These are phyloP conservation scores for Saururus chinensis DNA, from an alignment of 164 flowering plant genomes.

Conservation along the genomic window DNA sequence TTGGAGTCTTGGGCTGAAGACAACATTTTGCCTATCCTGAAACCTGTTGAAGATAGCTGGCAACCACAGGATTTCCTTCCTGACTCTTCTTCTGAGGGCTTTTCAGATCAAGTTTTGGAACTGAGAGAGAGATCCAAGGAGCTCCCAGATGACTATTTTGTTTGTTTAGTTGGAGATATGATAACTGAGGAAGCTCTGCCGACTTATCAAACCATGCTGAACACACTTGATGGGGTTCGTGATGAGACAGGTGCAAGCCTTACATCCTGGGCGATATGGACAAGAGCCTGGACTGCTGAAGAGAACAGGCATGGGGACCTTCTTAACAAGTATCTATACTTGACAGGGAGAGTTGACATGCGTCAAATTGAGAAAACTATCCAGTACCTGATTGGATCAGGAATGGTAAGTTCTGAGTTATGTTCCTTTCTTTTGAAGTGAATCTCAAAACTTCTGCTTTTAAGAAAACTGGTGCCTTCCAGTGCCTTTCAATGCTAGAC, in stretches of 20 bases:
- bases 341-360: slow-evolving; percentile 66
- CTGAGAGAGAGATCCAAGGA: slow-evolving; percentile 52
- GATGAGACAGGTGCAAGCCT: slow-evolving; percentile 74
- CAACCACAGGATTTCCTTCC: slow-evolving; percentile 76
- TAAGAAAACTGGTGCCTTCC: not conserved
- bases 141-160: slow-evolving; percentile 63
- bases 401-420: slow-evolving; percentile 43
- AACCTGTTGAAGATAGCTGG: slow-evolving; percentile 70
- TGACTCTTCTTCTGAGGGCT: slow-evolving; percentile 51
- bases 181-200: slow-evolving; percentile 58
- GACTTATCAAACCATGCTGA: slow-evolving; percentile 37
- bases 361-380: slow-evolving; percentile 63
- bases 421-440: not conserved
- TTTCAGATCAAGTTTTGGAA: slow-evolving; percentile 51
- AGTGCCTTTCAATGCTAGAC: not conserved
- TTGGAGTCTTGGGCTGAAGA: slow-evolving; percentile 63
- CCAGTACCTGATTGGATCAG: slow-evolving; percentile 65
- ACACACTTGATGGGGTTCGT: slow-evolving; percentile 52
- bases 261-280: slow-evolving; percentile 71
- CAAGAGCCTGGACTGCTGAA: slow-evolving; percentile 68
- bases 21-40: slow-evolving; percentile 41
- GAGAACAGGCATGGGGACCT: slow-evolving; percentile 56
- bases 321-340: slow-evolving; percentile 57
- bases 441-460: not conserved
- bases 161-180: slow-evolving; percentile 68